Evolutionary conservation across 1,284 basidiomycete species (phyloP), one percentile per base, ranked within the genome.

Genomic region (Porodaedalea pini): DNA sequence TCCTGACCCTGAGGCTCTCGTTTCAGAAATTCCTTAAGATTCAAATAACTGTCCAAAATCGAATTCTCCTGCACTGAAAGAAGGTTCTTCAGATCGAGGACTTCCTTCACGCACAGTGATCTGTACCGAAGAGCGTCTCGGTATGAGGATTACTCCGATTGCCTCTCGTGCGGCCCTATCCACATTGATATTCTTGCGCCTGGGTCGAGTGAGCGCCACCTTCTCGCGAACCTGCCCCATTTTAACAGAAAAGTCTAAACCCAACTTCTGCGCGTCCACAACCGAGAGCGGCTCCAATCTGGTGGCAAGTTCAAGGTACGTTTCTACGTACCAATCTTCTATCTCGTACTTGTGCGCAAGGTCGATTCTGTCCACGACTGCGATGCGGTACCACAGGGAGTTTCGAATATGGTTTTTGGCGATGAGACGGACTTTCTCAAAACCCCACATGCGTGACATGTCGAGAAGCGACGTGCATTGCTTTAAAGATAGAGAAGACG

Each of bases 371-470:
- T 47, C 34, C 11, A 58, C 52, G 10, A n/a, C 25, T 3, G 21
- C 7, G 6, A 29, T 31, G 5, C 11, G 25, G n/a, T 17, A 0
- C 50, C 32, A 48, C 0, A 47, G n/a, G 19, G 23, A 6, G 11
- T 3, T 7, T 19, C 54, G 43, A 21, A 31, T n/a, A 43, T n/a
- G 27, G 6, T 41, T 25, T 50, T 32, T 34, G 21, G 43, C 43
- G 2, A 43, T 8, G 6, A 13, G 5, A 6, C 31, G 34, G 15
- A 56, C 21, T 3, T 40, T 25, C 3, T 50, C 37, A 36, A 59
- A 59, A n/a, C 40, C 53, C 58, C 58, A 59, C 52, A 36, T 55
- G 29, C 29, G 34, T 7, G 58, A 25, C n/a, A 59, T 17, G 25
- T 36, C 21, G 13, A 55, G 32, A 3, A 56, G 15, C 7, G 21